Percentiles rank a stretch among this genome's conserved stretches.
phyloP scores from a whole-genome alignment of 805 yeast genomes.

The Barnettozyma populi region DNA sequence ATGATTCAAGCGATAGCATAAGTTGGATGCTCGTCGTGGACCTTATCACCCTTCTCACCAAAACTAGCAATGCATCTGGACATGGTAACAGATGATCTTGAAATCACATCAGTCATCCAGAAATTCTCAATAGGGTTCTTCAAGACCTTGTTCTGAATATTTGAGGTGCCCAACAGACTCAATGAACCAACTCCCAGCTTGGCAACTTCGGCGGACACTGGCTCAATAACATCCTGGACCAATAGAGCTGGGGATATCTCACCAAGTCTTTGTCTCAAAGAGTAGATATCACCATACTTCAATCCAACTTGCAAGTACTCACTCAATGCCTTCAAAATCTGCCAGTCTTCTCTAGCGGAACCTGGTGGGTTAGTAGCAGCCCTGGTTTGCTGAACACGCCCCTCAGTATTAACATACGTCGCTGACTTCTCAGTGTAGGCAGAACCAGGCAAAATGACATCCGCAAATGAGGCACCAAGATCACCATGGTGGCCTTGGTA shows the following conservation, averaged over 20 bases:
- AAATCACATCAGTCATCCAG: constrained; percentile 83
- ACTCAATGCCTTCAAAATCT: constrained; percentile 73
- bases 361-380: constrained; percentile 90
- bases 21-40: constrained; percentile 36
- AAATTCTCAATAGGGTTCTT: constrained; percentile 74
- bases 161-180: constrained; percentile 30
- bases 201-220: constrained; percentile 52
- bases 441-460: constrained; percentile 79
- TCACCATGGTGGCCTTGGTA: constrained; percentile 94
- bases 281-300: constrained; percentile 70
- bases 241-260: constrained; percentile 79
- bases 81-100: constrained; percentile 87
- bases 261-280: constrained; percentile 62
- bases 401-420: constrained; percentile 85
- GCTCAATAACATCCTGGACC: constrained; percentile 70
- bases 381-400: constrained; percentile 77
- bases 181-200: constrained; percentile 48
- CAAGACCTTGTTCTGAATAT: constrained; percentile 43
- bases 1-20: constrained; percentile 23
- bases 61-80: constrained; percentile 75
- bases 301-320: constrained; percentile 67
- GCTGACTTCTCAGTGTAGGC: constrained; percentile 87
- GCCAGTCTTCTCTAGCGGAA: constrained; percentile 90
- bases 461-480: constrained; percentile 81
- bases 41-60: constrained; percentile 61